Percentiles rank a stretch among this genome's conserved stretches.
These are phyloP conservation scores for Veloporphyrellus conicus DNA, from an alignment of 1,284 basidiomycete genomes.

Conservation along the genomic window DNA sequence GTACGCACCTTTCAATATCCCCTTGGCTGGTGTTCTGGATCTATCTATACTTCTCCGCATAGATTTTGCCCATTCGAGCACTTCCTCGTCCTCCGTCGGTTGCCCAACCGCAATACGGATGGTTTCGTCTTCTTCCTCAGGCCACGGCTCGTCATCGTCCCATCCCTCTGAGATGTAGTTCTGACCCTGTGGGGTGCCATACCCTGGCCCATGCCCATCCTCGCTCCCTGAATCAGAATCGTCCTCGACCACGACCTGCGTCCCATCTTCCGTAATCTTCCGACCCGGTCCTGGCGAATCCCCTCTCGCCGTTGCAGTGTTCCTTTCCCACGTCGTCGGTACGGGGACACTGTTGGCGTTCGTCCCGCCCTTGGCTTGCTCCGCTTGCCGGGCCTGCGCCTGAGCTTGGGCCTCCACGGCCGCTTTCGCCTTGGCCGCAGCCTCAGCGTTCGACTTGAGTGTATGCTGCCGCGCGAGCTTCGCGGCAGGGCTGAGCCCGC, in stretches of 20 bases:
- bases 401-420: conserved; percentile 51
- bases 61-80: conserved; percentile 71
- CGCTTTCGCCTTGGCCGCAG: conserved; percentile 65
- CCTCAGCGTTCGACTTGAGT: conserved; percentile 78
- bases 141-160: conserved; percentile 67
- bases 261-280: conserved; percentile 64
- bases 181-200: conserved; percentile 27
- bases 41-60: conserved; percentile 63
- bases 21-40: conserved; percentile 65
- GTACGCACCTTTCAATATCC: conserved; percentile 84
- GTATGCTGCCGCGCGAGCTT: conserved; percentile 89
- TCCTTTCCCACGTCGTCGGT: conserved; percentile 75
- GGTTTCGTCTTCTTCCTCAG: conserved; percentile 71
- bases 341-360: conserved; percentile 38
- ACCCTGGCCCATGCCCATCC: conserved; percentile 36
- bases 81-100: conserved; percentile 50
- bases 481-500: conserved; percentile 88
- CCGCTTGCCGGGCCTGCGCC: conserved; percentile 42
- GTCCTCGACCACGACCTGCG: conserved; percentile 63
- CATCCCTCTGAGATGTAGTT: conserved; percentile 54
- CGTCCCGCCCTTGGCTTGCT: conserved; percentile 36
- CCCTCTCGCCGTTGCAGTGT: conserved; percentile 58
- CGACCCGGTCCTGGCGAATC: conserved; percentile 43
- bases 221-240: conserved; percentile 60
- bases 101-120: conserved; percentile 44